Evolutionary conservation across 2,329 filamentous ascomycete species (phyloP).

Genomic region (Talaromyces funiculosus): DNA sequence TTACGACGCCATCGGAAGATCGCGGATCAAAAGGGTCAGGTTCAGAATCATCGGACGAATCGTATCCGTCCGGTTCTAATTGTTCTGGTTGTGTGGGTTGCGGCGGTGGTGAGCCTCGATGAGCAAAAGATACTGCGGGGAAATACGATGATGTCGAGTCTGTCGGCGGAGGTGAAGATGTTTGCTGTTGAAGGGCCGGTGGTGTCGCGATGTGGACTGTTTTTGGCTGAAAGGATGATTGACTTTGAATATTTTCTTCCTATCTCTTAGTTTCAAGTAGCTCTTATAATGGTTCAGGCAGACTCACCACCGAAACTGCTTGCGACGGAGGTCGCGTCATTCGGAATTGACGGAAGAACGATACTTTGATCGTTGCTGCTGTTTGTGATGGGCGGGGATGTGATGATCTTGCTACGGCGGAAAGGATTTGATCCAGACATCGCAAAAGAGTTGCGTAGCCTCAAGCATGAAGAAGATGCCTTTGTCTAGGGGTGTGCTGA

Average conservation of each 20-base stretch:
- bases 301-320: background rate
- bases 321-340: constrained; percentile 14
- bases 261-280: background rate
- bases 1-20: constrained; percentile 14
- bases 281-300: background rate
- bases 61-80: constrained; percentile 13
- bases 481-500: background rate
- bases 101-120: constrained; percentile 14
- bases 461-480: constrained; percentile 27
- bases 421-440: constrained; percentile 50
- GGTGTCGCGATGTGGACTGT: constrained; percentile 36
- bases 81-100: background rate
- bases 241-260: background rate
- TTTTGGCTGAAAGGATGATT: constrained; percentile 16
- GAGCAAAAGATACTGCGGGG: constrained; percentile 15
- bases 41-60: constrained; percentile 28
- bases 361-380: constrained; percentile 22
- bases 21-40: constrained; percentile 37
- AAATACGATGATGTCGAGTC: constrained; percentile 11
- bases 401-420: constrained; percentile 36
- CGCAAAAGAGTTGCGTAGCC: constrained; percentile 24
- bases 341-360: constrained; percentile 19
- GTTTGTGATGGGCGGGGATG: constrained; percentile 7
- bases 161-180: constrained; percentile 20
- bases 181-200: constrained; percentile 33